phyloP scores from a whole-genome alignment of 1,284 basidiomycete species.

The Heterobasidion occidentale region DNA sequence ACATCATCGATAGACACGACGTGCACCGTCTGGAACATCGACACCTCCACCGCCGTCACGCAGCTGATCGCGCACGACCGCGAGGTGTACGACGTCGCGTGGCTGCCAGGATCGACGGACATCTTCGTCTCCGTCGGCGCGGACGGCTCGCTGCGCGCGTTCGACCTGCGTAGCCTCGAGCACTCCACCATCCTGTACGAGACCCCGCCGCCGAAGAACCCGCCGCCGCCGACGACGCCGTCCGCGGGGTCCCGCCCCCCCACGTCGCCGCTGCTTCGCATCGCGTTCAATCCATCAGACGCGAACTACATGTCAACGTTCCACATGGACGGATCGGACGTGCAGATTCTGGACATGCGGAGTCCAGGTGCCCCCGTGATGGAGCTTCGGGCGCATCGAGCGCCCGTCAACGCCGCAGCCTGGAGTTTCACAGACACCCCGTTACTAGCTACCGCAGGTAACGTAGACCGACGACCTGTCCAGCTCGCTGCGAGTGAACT shows the following conservation, averaged over 20 bases:
- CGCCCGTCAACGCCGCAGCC: slow-evolving; percentile 74
- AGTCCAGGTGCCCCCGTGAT: slow-evolving; percentile 90
- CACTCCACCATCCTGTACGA: slow-evolving; percentile 99
- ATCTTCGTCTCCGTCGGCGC: slow-evolving; percentile 99
- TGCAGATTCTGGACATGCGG: slow-evolving; percentile 92
- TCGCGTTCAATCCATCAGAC: slow-evolving; percentile 82
- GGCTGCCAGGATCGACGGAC: slow-evolving; percentile 97
- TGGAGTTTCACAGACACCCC: slow-evolving; percentile 83
- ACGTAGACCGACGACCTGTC: slow-evolving; percentile 13
- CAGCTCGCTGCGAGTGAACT: neutral
- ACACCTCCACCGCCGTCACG: slow-evolving; percentile 91
- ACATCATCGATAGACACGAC: slow-evolving; percentile 97
- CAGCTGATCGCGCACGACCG: slow-evolving; percentile 98
- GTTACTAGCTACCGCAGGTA: slow-evolving; percentile 79
- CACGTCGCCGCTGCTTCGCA: slow-evolving; percentile 75
- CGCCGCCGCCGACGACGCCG: slow-evolving; percentile 50
- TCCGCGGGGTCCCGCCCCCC: slow-evolving; percentile 58
- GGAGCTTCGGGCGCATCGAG: slow-evolving; percentile 77
- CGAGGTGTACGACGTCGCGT: slow-evolving; percentile 95
- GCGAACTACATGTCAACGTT: slow-evolving; percentile 92
- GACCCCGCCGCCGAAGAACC: slow-evolving; percentile 73
- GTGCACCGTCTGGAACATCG: slow-evolving; percentile 96
- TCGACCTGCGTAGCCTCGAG: slow-evolving; percentile 92
- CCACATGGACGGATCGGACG: slow-evolving; percentile 80
- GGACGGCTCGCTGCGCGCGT: slow-evolving; percentile 93